A percentile compares a stretch with the other conserved stretches of the same genome.
Conservation (phyloP, 1,284 basidiomycete genomes). For the Cryptococcus jaspeensis region DNA sequence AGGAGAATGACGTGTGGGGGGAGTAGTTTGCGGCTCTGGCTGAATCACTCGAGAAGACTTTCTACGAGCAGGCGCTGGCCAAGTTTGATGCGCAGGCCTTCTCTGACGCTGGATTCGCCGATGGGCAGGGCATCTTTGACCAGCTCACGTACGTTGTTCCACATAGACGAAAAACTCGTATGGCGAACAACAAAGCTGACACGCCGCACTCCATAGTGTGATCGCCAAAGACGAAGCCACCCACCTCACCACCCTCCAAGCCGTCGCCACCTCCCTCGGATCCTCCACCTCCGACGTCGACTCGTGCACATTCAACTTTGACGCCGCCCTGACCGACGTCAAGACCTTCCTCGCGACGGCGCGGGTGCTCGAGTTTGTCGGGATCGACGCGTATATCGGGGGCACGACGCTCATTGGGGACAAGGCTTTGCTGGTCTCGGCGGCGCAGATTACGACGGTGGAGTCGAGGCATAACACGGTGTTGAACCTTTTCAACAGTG, state of each 20-base stretch:
- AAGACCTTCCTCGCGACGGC: slow-evolving; percentile 67
- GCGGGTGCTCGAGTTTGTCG: slow-evolving; percentile 70
- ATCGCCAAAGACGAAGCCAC: slow-evolving; percentile 65
- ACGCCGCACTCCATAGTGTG: slow-evolving; percentile 49
- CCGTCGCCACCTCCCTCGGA: slow-evolving; percentile 59
- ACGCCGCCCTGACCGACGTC: slow-evolving; percentile 63
- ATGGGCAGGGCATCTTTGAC: slow-evolving; percentile 60
- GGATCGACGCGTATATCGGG: slow-evolving; percentile 70
- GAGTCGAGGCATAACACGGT: slow-evolving; percentile 68
- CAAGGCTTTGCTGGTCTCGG: slow-evolving; percentile 63
- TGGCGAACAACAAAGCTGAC: not conserved
- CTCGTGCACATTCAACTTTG: slow-evolving; percentile 69
- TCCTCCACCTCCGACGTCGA: slow-evolving; percentile 54
- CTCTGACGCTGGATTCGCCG: slow-evolving; percentile 63
- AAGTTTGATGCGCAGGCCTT: slow-evolving; percentile 69
- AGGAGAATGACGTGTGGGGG: not conserved
- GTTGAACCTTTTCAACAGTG: slow-evolving; percentile 64
- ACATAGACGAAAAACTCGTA: not conserved
- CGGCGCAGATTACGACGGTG: slow-evolving; percentile 69
- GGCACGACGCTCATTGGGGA: slow-evolving; percentile 65
- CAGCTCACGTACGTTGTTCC: slow-evolving; percentile 55
- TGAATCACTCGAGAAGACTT: slow-evolving; percentile 68
- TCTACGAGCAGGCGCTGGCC: slow-evolving; percentile 65
- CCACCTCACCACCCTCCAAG: slow-evolving; percentile 51
- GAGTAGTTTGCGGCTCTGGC: slow-evolving; percentile 67